Evolutionary conservation across 805 yeast species (phyloP).

Genomic region (Candida insectorum): DNA sequence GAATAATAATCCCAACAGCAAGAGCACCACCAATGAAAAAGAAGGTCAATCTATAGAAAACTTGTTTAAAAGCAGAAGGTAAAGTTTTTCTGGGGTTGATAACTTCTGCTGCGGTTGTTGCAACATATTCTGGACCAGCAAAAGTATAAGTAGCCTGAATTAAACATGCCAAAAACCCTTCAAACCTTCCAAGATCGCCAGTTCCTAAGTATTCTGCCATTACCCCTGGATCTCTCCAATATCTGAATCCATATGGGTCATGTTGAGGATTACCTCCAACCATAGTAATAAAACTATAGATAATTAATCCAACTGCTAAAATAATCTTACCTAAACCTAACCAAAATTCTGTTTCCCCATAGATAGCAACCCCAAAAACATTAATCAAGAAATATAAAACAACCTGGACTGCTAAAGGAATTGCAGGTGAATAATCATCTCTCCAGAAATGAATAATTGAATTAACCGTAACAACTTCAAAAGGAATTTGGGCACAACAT

Average conservation of each 20-base stretch:
- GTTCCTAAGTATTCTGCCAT: slow-evolving; percentile 25
- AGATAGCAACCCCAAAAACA: slow-evolving; percentile 66
- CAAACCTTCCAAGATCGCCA: slow-evolving; percentile 62
- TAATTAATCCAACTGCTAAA: slow-evolving; percentile 68
- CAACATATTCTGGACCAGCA: slow-evolving; percentile 83
- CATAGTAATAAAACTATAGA: slow-evolving; percentile 79
- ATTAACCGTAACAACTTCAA: slow-evolving; percentile 78
- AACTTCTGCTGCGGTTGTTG: slow-evolving; percentile 84
- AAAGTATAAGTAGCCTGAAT: slow-evolving; percentile 74
- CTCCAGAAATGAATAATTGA: slow-evolving; percentile 80
- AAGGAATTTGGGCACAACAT: slow-evolving; percentile 76
- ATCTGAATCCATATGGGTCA: slow-evolving; percentile 49
- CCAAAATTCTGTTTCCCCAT: slow-evolving; percentile 84
- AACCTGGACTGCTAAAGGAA: slow-evolving; percentile 62
- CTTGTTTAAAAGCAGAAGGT: slow-evolving; percentile 77
- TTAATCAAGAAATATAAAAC: slow-evolving; percentile 62
- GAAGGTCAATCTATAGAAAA: slow-evolving; percentile 62
- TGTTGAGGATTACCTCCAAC: slow-evolving; percentile 80
- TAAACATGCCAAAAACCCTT: slow-evolving; percentile 69
- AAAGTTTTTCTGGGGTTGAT: slow-evolving; percentile 65
- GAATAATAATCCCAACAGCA: slow-evolving; percentile 73
- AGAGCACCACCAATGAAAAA: slow-evolving; percentile 73
- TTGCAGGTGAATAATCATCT: slow-evolving; percentile 70
- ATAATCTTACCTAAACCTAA: slow-evolving; percentile 63
- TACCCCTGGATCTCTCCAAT: slow-evolving; percentile 42